Conservation (phyloP, 2,329 filamentous ascomycete species). For the Verruconis gallopava region DNA sequence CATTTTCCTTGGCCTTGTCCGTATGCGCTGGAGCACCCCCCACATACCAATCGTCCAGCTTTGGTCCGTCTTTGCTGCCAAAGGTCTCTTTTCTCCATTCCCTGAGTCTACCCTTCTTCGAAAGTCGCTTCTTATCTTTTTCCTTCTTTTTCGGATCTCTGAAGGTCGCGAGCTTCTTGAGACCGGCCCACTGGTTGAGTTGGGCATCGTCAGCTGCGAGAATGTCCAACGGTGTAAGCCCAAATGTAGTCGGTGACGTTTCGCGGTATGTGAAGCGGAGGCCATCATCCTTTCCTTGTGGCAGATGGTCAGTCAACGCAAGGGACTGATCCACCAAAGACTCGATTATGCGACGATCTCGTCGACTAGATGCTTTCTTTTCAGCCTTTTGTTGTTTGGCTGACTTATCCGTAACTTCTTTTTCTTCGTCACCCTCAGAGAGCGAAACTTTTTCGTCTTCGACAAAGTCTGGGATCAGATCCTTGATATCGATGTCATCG, state of each 20-base stretch:
- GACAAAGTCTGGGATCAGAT: conserved; percentile 76
- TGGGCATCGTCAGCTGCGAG: conserved; percentile 75
- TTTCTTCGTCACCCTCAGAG: conserved; percentile 38
- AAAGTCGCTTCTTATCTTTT: conserved; percentile 73
- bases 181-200: conserved; percentile 78
- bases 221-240: conserved; percentile 81
- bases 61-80: conserved; percentile 42
- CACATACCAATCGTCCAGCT: conserved; percentile 25
- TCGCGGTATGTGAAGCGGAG: conserved; percentile 80
- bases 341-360: conserved; percentile 73
- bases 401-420: conserved; percentile 28
- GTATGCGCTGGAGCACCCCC: too few relatives aligned
- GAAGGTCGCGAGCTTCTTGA: conserved; percentile 91
- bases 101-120: conserved; percentile 82
- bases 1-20: conserved; percentile 18
- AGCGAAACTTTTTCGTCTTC: conserved; percentile 45
- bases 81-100: conserved; percentile 70
- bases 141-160: conserved; percentile 80
- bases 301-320: conserved; percentile 50
- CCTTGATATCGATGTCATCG: conserved; percentile 94
- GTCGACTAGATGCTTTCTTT: conserved; percentile 59
- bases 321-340: conserved; percentile 72
- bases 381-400: conserved; percentile 34
- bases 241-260: conserved; percentile 80
- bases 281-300: conserved; percentile 34